Percentiles rank a stretch among this genome's conserved stretches.
Evolutionary conservation across 2,329 filamentous ascomycete genomes (phyloP).

Genomic region (Pseudocercospora vitis): DNA sequence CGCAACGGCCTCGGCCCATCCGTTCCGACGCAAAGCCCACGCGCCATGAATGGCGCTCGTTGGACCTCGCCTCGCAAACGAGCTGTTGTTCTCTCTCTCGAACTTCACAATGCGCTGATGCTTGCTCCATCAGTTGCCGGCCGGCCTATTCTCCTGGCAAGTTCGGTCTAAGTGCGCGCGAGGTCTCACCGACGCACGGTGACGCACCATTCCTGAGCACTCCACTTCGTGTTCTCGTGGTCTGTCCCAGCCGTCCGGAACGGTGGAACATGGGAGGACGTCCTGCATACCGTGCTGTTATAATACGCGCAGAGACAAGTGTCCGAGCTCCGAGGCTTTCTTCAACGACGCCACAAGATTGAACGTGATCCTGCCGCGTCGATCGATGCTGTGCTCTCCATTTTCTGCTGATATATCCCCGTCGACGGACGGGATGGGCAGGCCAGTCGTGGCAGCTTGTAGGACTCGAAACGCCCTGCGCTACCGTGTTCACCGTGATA

Average conservation of each 20-base stretch:
- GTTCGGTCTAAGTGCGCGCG: background rate
- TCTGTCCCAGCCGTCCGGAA: slow-evolving; percentile 2
- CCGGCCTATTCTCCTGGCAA: background rate
- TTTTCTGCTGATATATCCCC: too few species aligned
- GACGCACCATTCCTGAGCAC: background rate
- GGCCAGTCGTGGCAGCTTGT: too few species aligned
- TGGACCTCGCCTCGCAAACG: slow-evolving; percentile 5
- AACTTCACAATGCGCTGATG: background rate
- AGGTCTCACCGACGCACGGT: background rate
- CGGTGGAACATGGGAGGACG: background rate
- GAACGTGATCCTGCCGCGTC: too few species aligned
- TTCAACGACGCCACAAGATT: too few species aligned
- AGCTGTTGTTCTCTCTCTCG: background rate
- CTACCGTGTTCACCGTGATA: too few species aligned
- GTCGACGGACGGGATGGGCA: too few species aligned
- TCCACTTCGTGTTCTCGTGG: slow-evolving; percentile 8
- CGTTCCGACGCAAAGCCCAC: background rate
- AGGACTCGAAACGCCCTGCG: too few species aligned
- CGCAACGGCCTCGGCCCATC: background rate
- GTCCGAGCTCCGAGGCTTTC: too few species aligned
- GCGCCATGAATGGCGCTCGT: background rate
- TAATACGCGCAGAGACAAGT: too few species aligned
- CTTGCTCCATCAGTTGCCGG: background rate
- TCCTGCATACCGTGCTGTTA: background rate
- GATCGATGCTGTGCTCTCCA: too few species aligned